phyloP scores from a whole-genome alignment of 2,329 filamentous ascomycete species.

The Paecilomyces fulvus region DNA sequence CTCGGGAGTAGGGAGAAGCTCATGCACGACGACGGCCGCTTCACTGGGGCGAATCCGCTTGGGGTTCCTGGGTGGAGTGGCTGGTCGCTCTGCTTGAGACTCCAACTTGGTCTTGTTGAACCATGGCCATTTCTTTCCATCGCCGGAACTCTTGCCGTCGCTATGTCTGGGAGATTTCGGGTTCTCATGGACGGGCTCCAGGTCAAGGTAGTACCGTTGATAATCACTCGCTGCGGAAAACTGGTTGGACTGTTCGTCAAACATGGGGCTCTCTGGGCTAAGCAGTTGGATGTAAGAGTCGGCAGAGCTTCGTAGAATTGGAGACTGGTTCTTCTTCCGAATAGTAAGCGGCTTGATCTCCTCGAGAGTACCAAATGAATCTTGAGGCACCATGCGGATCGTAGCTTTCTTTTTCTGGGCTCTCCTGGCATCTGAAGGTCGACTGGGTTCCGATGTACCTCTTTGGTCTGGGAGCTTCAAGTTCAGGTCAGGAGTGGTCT shows the following conservation, averaged over 20 bases:
- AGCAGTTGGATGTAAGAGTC: constrained; percentile 6
- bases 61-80: constrained; percentile 14
- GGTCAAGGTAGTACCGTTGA: constrained; percentile 19
- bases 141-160: constrained; percentile 12
- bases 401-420: constrained; percentile 33
- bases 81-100: constrained; percentile 14
- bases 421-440: constrained; percentile 1
- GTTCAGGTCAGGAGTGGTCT: constrained; percentile 5
- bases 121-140: constrained; percentile 40
- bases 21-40: constrained; percentile 18
- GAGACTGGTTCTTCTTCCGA: constrained; percentile 37
- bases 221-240: constrained; percentile 15
- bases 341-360: constrained; percentile 47
- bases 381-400: constrained; percentile 50
- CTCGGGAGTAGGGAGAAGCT: constrained; percentile 5
- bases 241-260: constrained; percentile 3
- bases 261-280: constrained; percentile 2
- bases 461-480: constrained; percentile 6
- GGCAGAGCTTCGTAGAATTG: constrained; percentile 6
- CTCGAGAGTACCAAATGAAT: constrained; percentile 37
- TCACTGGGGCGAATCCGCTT: constrained; percentile 17
- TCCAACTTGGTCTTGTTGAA: constrained; percentile 29
- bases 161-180: constrained; percentile 24
- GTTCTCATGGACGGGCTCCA: constrained; percentile 37
- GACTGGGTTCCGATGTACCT: constrained; percentile 3